Percentiles rank a stretch among this genome's conserved stretches.
Conservation (phyloP, 2,329 filamentous ascomycete species). For the Ramularia collo-cygni region DNA sequence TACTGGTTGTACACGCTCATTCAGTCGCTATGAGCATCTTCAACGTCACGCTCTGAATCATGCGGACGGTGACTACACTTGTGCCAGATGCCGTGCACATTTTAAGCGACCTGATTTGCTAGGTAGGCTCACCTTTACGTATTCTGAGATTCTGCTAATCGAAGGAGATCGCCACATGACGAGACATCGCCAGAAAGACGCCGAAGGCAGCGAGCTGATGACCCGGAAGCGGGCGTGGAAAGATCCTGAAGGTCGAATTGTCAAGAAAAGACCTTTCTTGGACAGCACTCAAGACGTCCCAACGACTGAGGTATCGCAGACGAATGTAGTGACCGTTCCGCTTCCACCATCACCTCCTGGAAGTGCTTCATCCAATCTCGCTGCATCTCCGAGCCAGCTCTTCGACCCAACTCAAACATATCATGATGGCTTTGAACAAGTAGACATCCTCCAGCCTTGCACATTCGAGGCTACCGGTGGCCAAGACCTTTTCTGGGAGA, state of each 20-base stretch:
- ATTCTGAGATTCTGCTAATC: slow-evolving; percentile 1
- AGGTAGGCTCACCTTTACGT: slow-evolving; percentile 34
- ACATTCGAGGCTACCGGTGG: slow-evolving; percentile 1
- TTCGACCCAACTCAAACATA: slow-evolving; percentile 12
- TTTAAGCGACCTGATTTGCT: slow-evolving; percentile 56
- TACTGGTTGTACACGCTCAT: slow-evolving; percentile 46
- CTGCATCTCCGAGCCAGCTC: slow-evolving; percentile 13
- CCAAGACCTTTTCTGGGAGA: slow-evolving; percentile 18
- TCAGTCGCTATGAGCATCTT: slow-evolving; percentile 53
- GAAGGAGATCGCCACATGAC: slow-evolving; percentile 50
- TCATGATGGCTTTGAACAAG: no score
- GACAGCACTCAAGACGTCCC: no score
- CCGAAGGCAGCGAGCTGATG: slow-evolving; percentile 49
- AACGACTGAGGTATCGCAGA: no score
- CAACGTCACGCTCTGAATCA: slow-evolving; percentile 54
- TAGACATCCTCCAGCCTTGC: no score
- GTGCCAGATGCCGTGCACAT: slow-evolving; percentile 52
- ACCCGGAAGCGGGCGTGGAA: slow-evolving; percentile 53
- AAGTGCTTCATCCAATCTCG: slow-evolving; percentile 8
- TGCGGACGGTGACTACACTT: slow-evolving; percentile 48
- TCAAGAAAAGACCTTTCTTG: slow-evolving; percentile 35
- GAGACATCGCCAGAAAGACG: slow-evolving; percentile 48
- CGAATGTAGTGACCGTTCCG: no score
- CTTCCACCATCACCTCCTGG: slow-evolving; percentile 12
- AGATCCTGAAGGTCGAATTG: slow-evolving; percentile 47